A percentile compares a stretch with the other conserved stretches of the same genome.
These are phyloP conservation scores for Leishmania tropica DNA, from an alignment of 208 protist species.

Conservation along the genomic window DNA sequence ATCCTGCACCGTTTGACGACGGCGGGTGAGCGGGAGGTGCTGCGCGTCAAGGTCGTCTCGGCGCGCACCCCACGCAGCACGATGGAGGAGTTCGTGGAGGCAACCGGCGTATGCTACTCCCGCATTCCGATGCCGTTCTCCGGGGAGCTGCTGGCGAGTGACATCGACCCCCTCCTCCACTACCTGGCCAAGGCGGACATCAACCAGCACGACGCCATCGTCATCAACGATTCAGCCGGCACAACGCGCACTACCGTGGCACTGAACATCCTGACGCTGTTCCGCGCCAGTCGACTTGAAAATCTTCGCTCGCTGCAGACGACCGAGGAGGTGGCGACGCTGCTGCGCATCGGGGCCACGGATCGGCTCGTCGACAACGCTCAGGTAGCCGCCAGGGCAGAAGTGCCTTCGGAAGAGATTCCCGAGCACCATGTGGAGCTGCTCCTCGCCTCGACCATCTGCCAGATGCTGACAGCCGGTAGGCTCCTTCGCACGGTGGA, in stretches of 20 bases:
- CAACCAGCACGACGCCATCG: slow-evolving; percentile 52
- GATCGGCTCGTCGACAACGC: slow-evolving; percentile 42
- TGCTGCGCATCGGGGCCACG: slow-evolving; percentile 46
- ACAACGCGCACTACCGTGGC: slow-evolving; percentile 74
- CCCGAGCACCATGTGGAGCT: slow-evolving; percentile 69
- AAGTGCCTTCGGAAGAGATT: slow-evolving; percentile 40
- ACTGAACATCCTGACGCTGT: slow-evolving; percentile 82
- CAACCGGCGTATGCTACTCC: slow-evolving; percentile 61
- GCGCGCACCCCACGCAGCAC: slow-evolving; percentile 67
- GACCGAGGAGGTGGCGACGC: slow-evolving; percentile 38
- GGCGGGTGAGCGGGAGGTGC: slow-evolving; percentile 34
- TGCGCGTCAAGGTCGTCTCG: slow-evolving; percentile 66
- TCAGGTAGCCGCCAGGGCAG: slow-evolving; percentile 37
- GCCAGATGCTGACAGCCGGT: slow-evolving; percentile 87
- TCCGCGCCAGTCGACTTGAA: slow-evolving; percentile 46
- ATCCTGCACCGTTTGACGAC: slow-evolving; percentile 69
- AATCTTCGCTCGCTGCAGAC: slow-evolving; percentile 55
- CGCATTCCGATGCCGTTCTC: slow-evolving; percentile 86
- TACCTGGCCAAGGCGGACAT: slow-evolving; percentile 51
- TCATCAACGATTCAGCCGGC: slow-evolving; percentile 85
- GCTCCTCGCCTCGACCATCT: slow-evolving; percentile 80
- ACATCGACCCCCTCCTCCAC: slow-evolving; percentile 83
- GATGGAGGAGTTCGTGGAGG: slow-evolving; percentile 74
- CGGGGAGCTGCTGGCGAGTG: slow-evolving; percentile 73
- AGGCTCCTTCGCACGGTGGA: slow-evolving; percentile 73